phyloP scores from a whole-genome alignment of 2,329 filamentous ascomycete species.

The Arthrobotrys musiformis region DNA sequence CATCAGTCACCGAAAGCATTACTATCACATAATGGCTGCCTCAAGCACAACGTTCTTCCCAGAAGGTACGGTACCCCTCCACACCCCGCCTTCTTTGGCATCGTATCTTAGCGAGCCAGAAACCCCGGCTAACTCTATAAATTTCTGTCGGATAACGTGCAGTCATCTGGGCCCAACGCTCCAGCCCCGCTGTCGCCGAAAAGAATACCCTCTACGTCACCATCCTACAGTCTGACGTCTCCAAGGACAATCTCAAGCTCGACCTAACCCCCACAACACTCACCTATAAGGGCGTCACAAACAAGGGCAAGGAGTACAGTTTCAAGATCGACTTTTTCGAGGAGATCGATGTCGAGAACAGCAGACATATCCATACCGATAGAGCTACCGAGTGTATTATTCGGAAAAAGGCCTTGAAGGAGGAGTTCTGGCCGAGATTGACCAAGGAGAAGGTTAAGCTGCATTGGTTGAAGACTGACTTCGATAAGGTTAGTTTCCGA shows the following conservation, averaged over 20 bases:
- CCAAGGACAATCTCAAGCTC: slow-evolving; percentile 79
- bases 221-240: slow-evolving; percentile 86
- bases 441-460: slow-evolving; percentile 89
- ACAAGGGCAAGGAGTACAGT: slow-evolving; percentile 82
- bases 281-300: slow-evolving; percentile 82
- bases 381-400: slow-evolving; percentile 91
- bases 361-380: slow-evolving; percentile 86
- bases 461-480: slow-evolving; percentile 98
- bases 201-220: slow-evolving; percentile 97
- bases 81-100: neutral
- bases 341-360: slow-evolving; percentile 86
- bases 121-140: slow-evolving; percentile 4
- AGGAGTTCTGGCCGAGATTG: slow-evolving; percentile 94
- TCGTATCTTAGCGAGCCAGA: no score
- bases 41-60: slow-evolving; percentile 17
- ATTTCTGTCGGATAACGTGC: slow-evolving; percentile 37
- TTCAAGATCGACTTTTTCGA: slow-evolving; percentile 87
- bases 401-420: slow-evolving; percentile 94
- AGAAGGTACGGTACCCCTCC: slow-evolving; percentile 24
- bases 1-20: neutral
- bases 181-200: slow-evolving; percentile 77
- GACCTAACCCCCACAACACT: slow-evolving; percentile 81
- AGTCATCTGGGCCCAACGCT: slow-evolving; percentile 99
- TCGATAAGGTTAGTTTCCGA: slow-evolving; percentile 78
- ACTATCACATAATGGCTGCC: neutral